Conservation (phyloP, 1,139 yeast genomes). For the Sugiyamaella japonica region DNA sequence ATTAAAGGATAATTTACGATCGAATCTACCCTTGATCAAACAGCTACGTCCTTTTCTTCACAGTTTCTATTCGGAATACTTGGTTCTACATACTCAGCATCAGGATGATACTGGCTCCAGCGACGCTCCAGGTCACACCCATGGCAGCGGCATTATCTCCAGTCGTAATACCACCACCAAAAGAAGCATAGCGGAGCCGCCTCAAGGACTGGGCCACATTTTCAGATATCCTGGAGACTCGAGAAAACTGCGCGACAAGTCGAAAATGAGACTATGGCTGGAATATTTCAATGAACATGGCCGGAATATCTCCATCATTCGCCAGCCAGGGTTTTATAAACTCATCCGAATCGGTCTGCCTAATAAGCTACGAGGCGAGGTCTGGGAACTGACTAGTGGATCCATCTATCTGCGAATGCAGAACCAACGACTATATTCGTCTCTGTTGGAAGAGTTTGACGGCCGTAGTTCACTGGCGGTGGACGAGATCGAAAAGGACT, state of each 20-base stretch:
- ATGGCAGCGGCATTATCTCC: constrained; percentile 9
- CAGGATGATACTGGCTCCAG: too few relatives aligned
- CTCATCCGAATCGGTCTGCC: constrained; percentile 89
- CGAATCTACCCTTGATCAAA: constrained; percentile 63
- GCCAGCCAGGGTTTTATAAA: constrained; percentile 76
- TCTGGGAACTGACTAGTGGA: constrained; percentile 93
- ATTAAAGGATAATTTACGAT: constrained; percentile 61
- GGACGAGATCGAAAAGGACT: constrained; percentile 95
- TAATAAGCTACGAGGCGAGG: constrained; percentile 86
- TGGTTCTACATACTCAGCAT: constrained; percentile 45
- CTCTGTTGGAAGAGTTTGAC: constrained; percentile 57
- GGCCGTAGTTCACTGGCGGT: constrained; percentile 76
- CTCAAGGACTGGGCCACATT: constrained; percentile 68
- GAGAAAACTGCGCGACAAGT: constrained; percentile 70
- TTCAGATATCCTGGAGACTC: constrained; percentile 92
- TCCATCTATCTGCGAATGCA: constrained; percentile 73
- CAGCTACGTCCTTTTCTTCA: constrained; percentile 64
- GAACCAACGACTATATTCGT: constrained; percentile 58
- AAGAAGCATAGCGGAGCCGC: constrained; percentile 42
- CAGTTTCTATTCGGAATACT: constrained; percentile 82
- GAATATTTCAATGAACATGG: constrained; percentile 85
- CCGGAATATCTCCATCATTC: constrained; percentile 71
- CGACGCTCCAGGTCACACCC: neutral
- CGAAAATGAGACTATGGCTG: constrained; percentile 91
- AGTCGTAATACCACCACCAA: constrained; percentile 44